phyloP scores from a whole-genome alignment of 2,329 filamentous ascomycete genomes.

The Colletotrichum sp. region DNA sequence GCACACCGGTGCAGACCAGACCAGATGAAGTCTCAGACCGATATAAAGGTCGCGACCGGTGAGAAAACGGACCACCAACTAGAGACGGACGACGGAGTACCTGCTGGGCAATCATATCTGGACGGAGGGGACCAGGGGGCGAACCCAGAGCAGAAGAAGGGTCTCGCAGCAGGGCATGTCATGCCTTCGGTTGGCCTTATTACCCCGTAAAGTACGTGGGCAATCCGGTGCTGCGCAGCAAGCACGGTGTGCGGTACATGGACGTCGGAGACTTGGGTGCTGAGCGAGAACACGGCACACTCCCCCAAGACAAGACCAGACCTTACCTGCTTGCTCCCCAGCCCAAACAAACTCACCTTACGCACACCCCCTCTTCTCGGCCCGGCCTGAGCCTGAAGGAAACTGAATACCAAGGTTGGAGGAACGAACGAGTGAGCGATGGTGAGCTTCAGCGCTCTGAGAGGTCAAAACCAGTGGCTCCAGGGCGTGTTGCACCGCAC shows the following conservation, averaged over 20 bases:
- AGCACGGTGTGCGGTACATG: background rate
- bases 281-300: background rate
- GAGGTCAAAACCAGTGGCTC: background rate
- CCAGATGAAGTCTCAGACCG: background rate
- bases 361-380: background rate
- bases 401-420: background rate
- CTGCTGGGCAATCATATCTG: background rate
- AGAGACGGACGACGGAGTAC: background rate
- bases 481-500: background rate
- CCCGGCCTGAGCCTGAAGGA: background rate
- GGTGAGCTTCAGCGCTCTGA: background rate
- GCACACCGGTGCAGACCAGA: background rate
- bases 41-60: background rate
- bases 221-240: background rate
- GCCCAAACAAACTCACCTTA: background rate
- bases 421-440: background rate
- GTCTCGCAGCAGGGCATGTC: background rate
- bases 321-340: background rate
- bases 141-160: background rate
- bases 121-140: background rate
- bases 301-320: background rate
- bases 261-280: background rate
- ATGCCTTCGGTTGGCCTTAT: background rate
- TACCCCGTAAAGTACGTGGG: background rate
- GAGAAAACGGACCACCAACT: background rate